Percentiles rank a stretch among this genome's conserved stretches.
These are phyloP conservation scores for Penicillium sp. DNA, from an alignment of 2,329 filamentous ascomycete genomes.

Conservation along the genomic window DNA sequence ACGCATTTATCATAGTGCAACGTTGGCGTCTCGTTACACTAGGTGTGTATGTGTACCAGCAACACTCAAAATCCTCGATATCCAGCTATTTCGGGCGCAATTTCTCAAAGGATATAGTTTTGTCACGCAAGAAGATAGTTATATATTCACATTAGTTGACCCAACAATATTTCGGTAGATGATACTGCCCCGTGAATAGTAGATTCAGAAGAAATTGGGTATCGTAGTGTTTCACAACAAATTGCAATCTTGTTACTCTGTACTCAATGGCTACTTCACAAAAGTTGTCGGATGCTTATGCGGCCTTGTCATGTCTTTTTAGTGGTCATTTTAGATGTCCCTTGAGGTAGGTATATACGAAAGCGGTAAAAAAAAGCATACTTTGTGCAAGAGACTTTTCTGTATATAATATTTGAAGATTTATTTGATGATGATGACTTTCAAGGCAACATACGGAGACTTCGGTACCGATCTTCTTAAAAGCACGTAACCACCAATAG, in stretches of 20 bases:
- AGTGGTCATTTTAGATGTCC: too few species aligned
- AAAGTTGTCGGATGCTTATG: too few species aligned
- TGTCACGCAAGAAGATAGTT: background rate
- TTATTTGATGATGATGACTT: background rate
- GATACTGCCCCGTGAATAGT: background rate
- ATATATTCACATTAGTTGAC: background rate
- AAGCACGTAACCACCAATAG: background rate
- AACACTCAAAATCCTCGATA: background rate
- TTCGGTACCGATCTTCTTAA: background rate
- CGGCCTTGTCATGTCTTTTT: too few species aligned
- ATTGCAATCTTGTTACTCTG: background rate
- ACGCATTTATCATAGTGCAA: background rate
- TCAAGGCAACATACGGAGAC: background rate
- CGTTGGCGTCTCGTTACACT: background rate
- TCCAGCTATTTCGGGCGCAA: background rate
- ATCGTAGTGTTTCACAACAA: background rate
- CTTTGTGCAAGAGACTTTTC: too few species aligned
- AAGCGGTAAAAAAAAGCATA: too few species aligned
- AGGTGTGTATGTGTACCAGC: background rate
- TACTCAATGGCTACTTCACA: background rate
- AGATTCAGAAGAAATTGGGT: background rate
- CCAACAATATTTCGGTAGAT: background rate
- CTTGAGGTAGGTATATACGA: too few species aligned
- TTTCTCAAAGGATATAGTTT: background rate
- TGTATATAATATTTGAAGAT: too few species aligned